Conservation (phyloP, 129 eudicot species). For the Flaveria ramosissima region DNA sequence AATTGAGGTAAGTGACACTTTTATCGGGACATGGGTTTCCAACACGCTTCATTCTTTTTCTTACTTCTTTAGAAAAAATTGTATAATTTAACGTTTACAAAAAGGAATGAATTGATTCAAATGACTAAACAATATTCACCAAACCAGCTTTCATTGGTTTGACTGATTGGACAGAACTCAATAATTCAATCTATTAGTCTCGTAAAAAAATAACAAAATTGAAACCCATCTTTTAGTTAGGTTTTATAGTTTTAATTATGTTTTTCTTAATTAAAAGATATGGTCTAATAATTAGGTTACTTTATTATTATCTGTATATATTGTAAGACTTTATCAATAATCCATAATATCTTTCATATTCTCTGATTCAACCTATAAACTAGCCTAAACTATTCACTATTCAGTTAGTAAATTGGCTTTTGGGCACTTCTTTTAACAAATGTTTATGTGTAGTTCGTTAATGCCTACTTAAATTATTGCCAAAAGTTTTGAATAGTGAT, state of each 20-base stretch:
- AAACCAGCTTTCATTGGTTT: background rate
- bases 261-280: background rate
- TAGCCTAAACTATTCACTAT: too few species aligned
- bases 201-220: background rate
- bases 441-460: background rate
- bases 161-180: background rate
- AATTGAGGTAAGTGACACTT: background rate
- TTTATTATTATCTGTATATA: too few species aligned
- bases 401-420: too few species aligned
- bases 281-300: too few species aligned
- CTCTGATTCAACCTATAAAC: too few species aligned
- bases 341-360: too few species aligned
- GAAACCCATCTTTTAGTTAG: too few species aligned
- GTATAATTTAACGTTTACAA: background rate
- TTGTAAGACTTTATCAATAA: too few species aligned
- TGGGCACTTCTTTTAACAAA: too few species aligned
- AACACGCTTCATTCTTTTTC: background rate
- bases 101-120: background rate
- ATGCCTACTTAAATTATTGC: background rate
- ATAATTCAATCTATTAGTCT: background rate
- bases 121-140: background rate
- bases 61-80: background rate
- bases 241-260: too few species aligned
- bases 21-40: background rate
- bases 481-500: conserved; percentile 19